These are phyloP conservation scores for Aureobasidium sp. DNA, from an alignment of 2,329 filamentous ascomycete genomes.

Conservation along the genomic window DNA sequence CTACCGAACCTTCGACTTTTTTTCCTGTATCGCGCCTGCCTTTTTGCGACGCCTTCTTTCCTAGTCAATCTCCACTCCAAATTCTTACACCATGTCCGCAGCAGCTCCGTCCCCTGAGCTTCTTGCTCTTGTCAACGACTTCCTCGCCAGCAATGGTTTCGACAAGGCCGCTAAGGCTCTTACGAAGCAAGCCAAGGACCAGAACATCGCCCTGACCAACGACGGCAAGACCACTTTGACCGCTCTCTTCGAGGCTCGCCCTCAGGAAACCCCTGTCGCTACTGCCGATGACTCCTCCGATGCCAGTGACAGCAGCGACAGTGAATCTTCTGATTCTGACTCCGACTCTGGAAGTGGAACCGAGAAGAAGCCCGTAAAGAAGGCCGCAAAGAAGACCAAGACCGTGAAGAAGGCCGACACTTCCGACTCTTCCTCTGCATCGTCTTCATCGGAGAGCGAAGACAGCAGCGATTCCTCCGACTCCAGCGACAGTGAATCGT, in stretches of 20 bases:
- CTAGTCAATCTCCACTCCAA: neutral
- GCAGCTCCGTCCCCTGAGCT: conserved; percentile 7
- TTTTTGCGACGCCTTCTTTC: neutral
- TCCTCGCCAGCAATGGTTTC: conserved; percentile 25
- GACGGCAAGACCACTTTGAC: conserved; percentile 16
- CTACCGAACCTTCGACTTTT: conserved; percentile 3
- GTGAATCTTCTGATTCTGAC: conserved; percentile 7
- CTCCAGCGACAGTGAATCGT: conserved; percentile 10
- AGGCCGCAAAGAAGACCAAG: conserved; percentile 23
- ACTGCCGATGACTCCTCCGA: conserved; percentile 14
- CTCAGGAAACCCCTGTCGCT: conserved; percentile 15
- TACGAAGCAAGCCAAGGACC: conserved; percentile 23
- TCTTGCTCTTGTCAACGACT: conserved; percentile 15
- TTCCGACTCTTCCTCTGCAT: conserved; percentile 15
- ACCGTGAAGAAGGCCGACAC: conserved; percentile 11
- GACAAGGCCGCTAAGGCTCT: conserved; percentile 23
- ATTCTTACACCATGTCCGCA: conserved; percentile 2
- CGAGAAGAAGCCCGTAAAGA: conserved; percentile 13
- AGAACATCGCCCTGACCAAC: conserved; percentile 19
- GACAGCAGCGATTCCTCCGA: conserved; percentile 9
- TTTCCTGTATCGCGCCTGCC: neutral
- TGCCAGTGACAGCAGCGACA: conserved; percentile 13
- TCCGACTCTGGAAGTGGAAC: conserved; percentile 14
- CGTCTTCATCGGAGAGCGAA: conserved; percentile 11
- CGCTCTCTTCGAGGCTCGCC: conserved; percentile 20